Conservation (phyloP, 805 yeast genomes). For the Candida sakaeoensis region DNA sequence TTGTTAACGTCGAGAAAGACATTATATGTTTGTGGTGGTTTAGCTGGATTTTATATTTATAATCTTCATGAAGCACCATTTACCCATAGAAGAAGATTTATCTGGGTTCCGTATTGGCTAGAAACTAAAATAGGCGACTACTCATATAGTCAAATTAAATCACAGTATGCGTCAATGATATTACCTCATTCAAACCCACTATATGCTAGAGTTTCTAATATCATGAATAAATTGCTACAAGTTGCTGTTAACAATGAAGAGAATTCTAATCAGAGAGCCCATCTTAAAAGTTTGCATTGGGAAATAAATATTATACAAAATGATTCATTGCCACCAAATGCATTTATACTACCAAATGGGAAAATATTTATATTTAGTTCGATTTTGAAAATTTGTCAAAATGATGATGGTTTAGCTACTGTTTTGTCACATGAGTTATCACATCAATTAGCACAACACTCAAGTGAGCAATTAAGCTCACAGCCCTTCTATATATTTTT, state of each 20-base stretch:
- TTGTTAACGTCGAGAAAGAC: conserved; percentile 22
- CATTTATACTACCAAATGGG: conserved; percentile 94
- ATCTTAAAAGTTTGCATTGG: conserved; percentile 57
- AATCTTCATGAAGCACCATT: conserved; percentile 78
- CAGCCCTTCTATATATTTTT: conserved; percentile 66
- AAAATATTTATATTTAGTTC: conserved; percentile 86
- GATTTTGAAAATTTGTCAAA: conserved; percentile 70
- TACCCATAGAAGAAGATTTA: conserved; percentile 65
- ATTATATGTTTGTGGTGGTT: conserved; percentile 31
- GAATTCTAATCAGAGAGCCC: conserved; percentile 28
- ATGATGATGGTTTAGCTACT: conserved; percentile 93
- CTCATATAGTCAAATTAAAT: conserved; percentile 58
- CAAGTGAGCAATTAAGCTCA: conserved; percentile 75
- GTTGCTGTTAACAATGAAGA: conserved; percentile 43
- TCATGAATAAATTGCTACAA: conserved; percentile 63
- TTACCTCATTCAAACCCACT: conserved; percentile 64
- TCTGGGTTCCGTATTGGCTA: conserved; percentile 64
- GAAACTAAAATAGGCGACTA: conserved; percentile 62
- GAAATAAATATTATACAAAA: conserved; percentile 64
- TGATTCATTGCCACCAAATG: conserved; percentile 81
- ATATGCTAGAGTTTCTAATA: conserved; percentile 48
- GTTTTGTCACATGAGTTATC: conserved; percentile 91
- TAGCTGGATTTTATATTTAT: conserved; percentile 22
- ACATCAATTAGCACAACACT: conserved; percentile 90
- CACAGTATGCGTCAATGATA: conserved; percentile 48